Percentiles rank a stretch among this genome's conserved stretches.
Evolutionary conservation across 352 stramenopile genomes (phyloP).

Genomic region (Albugo laibachii): DNA sequence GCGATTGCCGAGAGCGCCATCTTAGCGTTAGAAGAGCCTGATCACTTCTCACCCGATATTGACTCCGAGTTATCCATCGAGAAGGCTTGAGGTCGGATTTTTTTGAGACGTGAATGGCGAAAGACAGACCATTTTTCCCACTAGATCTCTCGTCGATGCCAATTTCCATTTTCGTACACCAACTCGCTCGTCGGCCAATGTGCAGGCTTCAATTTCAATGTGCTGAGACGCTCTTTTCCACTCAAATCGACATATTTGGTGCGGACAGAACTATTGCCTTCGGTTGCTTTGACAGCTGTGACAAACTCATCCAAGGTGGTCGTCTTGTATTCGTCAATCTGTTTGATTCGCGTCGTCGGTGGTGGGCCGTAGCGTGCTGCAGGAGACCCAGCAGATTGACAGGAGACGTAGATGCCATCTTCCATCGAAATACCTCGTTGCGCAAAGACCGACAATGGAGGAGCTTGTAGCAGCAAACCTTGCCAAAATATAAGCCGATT

Average conservation of each 20-base stretch:
- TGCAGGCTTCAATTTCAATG: slow-evolving; percentile 75
- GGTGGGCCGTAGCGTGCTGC: slow-evolving; percentile 76
- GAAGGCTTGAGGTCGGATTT: too few relatives aligned
- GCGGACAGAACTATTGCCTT: slow-evolving; percentile 48
- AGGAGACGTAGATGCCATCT: slow-evolving; percentile 75
- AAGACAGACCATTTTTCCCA: too few relatives aligned
- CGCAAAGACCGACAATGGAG: slow-evolving; percentile 69
- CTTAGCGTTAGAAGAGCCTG: not conserved
- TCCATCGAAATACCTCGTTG: slow-evolving; percentile 66
- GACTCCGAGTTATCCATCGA: not conserved
- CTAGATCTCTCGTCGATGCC: slow-evolving; percentile 33
- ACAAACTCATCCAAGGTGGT: slow-evolving; percentile 81
- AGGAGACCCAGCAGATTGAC: slow-evolving; percentile 71
- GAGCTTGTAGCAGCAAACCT: slow-evolving; percentile 74
- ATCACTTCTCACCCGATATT: not conserved
- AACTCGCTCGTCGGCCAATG: slow-evolving; percentile 83
- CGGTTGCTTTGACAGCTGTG: slow-evolving; percentile 38
- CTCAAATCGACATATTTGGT: slow-evolving; percentile 82
- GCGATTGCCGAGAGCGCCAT: slow-evolving; percentile 9
- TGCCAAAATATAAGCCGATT: slow-evolving; percentile 85
- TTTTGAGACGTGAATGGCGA: too few relatives aligned
- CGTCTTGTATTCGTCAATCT: slow-evolving; percentile 78
- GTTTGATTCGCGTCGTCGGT: slow-evolving; percentile 77
- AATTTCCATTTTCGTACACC: slow-evolving; percentile 52
- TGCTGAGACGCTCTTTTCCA: slow-evolving; percentile 70